Evolutionary conservation across 305 asterid genomes (phyloP), one percentile per base, ranked within the genome.

Genomic region (Stenogyne calaminthoides): DNA sequence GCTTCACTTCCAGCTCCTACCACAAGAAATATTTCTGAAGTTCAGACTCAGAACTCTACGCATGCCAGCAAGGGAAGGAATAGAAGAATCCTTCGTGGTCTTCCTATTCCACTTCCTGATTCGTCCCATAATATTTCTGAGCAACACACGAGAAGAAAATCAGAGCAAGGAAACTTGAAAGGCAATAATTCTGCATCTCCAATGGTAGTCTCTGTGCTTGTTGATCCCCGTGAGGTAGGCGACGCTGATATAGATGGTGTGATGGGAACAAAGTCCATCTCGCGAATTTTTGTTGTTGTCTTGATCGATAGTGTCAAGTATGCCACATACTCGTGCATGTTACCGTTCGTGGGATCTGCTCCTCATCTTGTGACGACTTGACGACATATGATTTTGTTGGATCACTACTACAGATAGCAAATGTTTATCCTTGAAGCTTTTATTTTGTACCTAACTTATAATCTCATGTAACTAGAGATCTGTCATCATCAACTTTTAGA

Each of bases 121-220:
- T 76, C 92, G 46, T 8, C 95, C 39, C 86, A 62, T 64, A 88
- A 88, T 77, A 73, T 89, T 42, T 84, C 93, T 9, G 77, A 78
- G 65, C 84, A 74, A 64, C 80, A 79, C 16, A 69, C 63, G 36
- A 78, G 82, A 52, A 78, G 68, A 40, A 73, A 58, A 36, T 67
- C 91, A 27, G 74, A 80, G 74, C 75, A 83, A 61, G 85, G 82
- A 77, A 84, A 82, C 58, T 76, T 84, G 69, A 82, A 14, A 0
- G 78, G 84, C 39, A 85, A 80, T 64, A 84, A 71, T 65, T 77
- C 92, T 14, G 32, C 78, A 8, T 77, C 96, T 40, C 84, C 97
- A 9, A 87, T 93, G 95, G 97, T 91, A 51, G 95, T 93, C 4
- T 93, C 98, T 51, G 96, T 93, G 73, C 95, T 93, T 4, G 89